Conservation (phyloP, 2,329 filamentous ascomycete species). For the Clarireedia paspali region DNA sequence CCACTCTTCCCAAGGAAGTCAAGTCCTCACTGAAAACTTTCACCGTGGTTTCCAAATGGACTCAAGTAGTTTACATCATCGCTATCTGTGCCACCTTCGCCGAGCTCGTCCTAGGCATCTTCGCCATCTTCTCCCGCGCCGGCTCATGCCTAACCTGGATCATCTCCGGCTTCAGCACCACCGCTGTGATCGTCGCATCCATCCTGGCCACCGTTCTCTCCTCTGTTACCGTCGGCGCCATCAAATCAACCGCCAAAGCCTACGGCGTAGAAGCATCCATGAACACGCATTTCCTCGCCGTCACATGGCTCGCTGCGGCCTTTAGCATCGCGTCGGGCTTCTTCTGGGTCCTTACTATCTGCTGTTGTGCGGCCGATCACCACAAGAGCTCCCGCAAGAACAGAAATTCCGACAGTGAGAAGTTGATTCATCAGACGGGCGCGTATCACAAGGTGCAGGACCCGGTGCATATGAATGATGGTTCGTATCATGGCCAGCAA, state of each 20-base stretch:
- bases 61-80: slow-evolving; percentile 72
- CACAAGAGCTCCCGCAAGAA: slow-evolving; percentile 15
- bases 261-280: slow-evolving; percentile 64
- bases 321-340: slow-evolving; percentile 68
- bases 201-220: slow-evolving; percentile 69
- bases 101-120: slow-evolving; percentile 71
- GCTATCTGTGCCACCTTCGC: slow-evolving; percentile 61
- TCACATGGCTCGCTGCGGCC: slow-evolving; percentile 72
- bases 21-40: slow-evolving; percentile 64
- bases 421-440: slow-evolving; percentile 20
- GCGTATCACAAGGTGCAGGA: slow-evolving; percentile 40
- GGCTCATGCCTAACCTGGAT: slow-evolving; percentile 79
- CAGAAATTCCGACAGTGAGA: slow-evolving; percentile 22
- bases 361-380: slow-evolving; percentile 59
- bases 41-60: slow-evolving; percentile 68
- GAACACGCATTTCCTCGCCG: slow-evolving; percentile 61
- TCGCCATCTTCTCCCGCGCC: slow-evolving; percentile 74
- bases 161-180: slow-evolving; percentile 54
- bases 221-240: slow-evolving; percentile 57
- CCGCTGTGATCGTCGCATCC: slow-evolving; percentile 53
- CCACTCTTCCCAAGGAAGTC: slow-evolving; percentile 61
- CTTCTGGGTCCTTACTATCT: slow-evolving; percentile 89
- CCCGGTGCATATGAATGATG: slow-evolving; percentile 29
- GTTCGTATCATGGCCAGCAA: slow-evolving; percentile 27
- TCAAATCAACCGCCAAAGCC: slow-evolving; percentile 57